These are phyloP conservation scores for Boletus sp. DNA, from an alignment of 1,284 basidiomycete species.

Conservation along the genomic window DNA sequence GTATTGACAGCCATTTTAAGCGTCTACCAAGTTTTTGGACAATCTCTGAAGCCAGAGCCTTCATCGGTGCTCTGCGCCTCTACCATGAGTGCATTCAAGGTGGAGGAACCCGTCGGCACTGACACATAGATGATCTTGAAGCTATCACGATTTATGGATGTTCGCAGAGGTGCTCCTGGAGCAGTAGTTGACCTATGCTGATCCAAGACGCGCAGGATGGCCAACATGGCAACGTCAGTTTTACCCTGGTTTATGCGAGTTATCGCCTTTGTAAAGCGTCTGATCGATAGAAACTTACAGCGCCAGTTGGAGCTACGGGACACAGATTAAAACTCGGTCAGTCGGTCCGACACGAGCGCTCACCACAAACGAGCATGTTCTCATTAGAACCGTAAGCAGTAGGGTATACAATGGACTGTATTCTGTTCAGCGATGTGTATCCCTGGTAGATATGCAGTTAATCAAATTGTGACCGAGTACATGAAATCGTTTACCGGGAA, in stretches of 20 bases:
- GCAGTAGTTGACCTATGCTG: conserved; percentile 58
- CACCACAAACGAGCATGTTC: conserved; percentile 95
- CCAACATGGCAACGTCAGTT: conserved; percentile 98
- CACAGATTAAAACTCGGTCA: conserved; percentile 8
- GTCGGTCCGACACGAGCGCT: conserved; percentile 34
- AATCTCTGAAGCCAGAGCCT: conserved; percentile 96
- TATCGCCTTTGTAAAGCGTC: conserved; percentile 12
- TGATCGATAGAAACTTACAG: conserved; percentile 56
- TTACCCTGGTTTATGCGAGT: conserved; percentile 73
- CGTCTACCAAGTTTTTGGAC: conserved; percentile 92
- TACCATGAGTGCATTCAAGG: conserved; percentile 3
- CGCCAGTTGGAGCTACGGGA: conserved; percentile 86
- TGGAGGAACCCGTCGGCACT: conserved; percentile 28
- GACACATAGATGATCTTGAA: conserved; percentile 99
- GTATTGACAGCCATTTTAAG: conserved; percentile 87
- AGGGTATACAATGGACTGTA: conserved; percentile 95
- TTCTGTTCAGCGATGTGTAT: conserved; percentile 88
- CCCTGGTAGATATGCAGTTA: conserved; percentile 53
- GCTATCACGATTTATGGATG: conserved; percentile 67
- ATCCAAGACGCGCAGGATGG: conserved; percentile 86
- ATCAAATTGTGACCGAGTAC: neutral
- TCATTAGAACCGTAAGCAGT: conserved; percentile 95
- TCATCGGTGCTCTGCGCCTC: conserved; percentile 87
- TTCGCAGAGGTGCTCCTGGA: conserved; percentile 44
- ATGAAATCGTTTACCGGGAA: conserved; percentile 72